Evolutionary conservation across 139 green algal species (phyloP).

Genomic region (Chlorella sp.): DNA sequence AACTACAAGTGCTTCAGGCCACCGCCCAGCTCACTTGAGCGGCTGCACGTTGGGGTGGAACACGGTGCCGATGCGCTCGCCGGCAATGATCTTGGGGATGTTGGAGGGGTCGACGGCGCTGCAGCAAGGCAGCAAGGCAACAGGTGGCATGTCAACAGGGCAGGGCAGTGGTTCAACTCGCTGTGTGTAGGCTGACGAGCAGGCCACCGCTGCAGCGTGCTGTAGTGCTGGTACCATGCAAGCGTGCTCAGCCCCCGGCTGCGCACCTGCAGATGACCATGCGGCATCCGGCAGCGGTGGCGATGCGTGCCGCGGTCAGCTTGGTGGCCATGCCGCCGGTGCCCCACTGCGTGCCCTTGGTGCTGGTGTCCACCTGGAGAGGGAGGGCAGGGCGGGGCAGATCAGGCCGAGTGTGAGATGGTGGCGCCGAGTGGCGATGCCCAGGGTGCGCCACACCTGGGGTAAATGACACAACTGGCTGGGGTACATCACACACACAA

Average conservation of each 20-base stretch:
- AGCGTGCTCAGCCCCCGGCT: too few species aligned
- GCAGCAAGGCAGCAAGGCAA: not conserved
- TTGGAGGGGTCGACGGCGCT: conserved; percentile 50
- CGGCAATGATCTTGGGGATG: conserved; percentile 63
- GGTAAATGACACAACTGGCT: too few species aligned
- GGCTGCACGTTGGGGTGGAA: conserved; percentile 69
- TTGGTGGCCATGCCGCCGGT: conserved; percentile 97
- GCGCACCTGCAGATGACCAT: conserved; percentile 73
- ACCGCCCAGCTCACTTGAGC: conserved; percentile 37
- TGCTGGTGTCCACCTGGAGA: conserved; percentile 69
- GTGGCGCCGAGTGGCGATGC: too few species aligned
- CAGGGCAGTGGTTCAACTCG: too few species aligned
- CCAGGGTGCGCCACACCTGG: too few species aligned
- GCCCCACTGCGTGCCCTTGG: conserved; percentile 80
- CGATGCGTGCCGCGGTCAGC: conserved; percentile 91
- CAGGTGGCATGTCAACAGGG: too few species aligned
- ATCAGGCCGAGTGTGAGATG: too few species aligned
- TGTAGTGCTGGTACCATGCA: too few species aligned
- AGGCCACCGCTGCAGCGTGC: too few species aligned
- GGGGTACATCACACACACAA: not conserved
- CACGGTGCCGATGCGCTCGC: conserved; percentile 49
- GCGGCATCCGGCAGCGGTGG: conserved; percentile 82
- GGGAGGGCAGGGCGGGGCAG: too few species aligned
- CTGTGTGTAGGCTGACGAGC: too few species aligned
- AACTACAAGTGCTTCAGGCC: not conserved